Base-by-base conservation (phyloP, 1,284 basidiomycete genomes). In the Leccinum subspadiceum region DNA sequence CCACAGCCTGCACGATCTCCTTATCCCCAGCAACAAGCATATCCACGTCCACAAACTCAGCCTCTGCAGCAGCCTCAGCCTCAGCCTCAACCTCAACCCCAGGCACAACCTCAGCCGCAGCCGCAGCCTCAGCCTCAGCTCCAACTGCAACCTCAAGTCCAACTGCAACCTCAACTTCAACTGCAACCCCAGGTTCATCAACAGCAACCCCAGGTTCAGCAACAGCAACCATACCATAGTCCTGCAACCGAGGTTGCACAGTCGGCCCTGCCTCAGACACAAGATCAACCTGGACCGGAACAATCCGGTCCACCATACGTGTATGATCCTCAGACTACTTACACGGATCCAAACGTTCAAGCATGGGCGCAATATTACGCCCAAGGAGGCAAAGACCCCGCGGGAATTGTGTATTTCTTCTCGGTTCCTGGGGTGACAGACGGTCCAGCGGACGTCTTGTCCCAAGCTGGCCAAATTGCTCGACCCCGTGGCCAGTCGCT, bases 351-450 rank as follows among this genome's bases (percentile, higher is more conserved):
- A 39, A 90, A 90, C 64, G 89, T 85, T 7, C 88, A 91, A 66
- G 87, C 87, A 0, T 92, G 90, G 90, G 90, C 89, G 4, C 81
- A 85, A 64, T 93, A 92, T 70, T 92, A 92, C 67, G 84, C 85
- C 0, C 83, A 87, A 59, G 90, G 90, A 26, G 89, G 90, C 3
- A 83, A 74, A 41, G 90, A 91, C 64, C 73, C 78, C 0, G 83
- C 86, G 2, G 90, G 90, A 6, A 77, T 85, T 9, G 86, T 92
- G 37, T 92, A 92, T 73, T 92, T 92, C 67, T 72, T 87, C 57
- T 85, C 83, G 3, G 83, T 92, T 2, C 90, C 89, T 6, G 89
- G 89, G 3, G 77, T 92, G 53, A 87, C 81, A 62, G 84, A 82
- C 33, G 51, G 50, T 15, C 22, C 62, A 10, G 53, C 56, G 17